These are phyloP conservation scores for Fraxinus floribunda DNA, from an alignment of 305 asterid species.

Conservation along the genomic window DNA sequence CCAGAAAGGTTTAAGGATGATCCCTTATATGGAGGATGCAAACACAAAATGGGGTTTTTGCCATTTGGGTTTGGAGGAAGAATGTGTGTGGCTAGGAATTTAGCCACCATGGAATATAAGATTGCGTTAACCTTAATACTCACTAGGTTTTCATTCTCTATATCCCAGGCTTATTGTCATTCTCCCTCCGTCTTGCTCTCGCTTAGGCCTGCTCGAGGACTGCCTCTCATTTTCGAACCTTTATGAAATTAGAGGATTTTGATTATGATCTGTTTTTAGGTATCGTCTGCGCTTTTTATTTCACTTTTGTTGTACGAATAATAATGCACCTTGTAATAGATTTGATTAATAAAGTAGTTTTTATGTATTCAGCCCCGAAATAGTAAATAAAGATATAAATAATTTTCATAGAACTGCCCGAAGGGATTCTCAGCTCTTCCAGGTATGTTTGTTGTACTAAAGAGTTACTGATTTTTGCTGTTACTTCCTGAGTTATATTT, in stretches of 20 bases:
- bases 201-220: conserved; percentile 70
- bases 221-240: conserved; percentile 59
- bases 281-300: neutral
- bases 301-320: neutral
- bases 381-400: neutral
- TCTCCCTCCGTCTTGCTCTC: conserved; percentile 66
- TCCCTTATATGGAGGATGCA: conserved; percentile 55
- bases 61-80: conserved; percentile 96
- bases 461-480: neutral
- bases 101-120: conserved; percentile 71
- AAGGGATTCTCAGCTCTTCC: neutral
- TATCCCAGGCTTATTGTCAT: conserved; percentile 70
- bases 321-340: neutral
- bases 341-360: neutral
- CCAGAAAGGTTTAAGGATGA: conserved; percentile 67
- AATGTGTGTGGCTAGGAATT: conserved; percentile 78
- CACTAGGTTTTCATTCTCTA: conserved; percentile 55
- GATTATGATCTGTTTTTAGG: neutral
- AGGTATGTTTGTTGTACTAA: neutral
- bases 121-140: conserved; percentile 56
- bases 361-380: neutral
- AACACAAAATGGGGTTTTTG: conserved; percentile 84
- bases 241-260: conserved; percentile 24
- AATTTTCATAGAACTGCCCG: neutral
- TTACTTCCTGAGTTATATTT: neutral